Conservation (phyloP, 768 basidiomycete species). For the Panaeolus cyanescens region DNA sequence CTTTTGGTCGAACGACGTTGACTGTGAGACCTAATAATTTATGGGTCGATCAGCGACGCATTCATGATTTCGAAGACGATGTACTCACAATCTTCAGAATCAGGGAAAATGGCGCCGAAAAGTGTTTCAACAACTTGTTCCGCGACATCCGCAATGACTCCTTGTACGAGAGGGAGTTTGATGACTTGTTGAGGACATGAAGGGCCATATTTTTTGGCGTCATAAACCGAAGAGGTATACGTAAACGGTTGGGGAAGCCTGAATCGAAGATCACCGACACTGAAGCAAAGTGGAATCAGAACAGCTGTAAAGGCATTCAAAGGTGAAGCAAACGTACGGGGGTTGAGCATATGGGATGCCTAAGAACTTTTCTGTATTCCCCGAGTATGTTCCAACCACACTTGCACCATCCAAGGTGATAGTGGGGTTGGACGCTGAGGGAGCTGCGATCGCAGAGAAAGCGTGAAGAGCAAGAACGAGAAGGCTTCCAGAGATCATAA, state of each 20-base stretch:
- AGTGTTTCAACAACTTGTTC: conserved; percentile 29
- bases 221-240: conserved; percentile 36
- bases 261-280: conserved; percentile 42
- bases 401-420: conserved; percentile 41
- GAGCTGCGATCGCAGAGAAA: background rate
- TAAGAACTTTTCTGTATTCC: conserved; percentile 34
- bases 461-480: conserved; percentile 2
- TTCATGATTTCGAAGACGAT: background rate
- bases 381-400: conserved; percentile 37
- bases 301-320: background rate
- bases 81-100: conserved; percentile 45
- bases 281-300: conserved; percentile 11
- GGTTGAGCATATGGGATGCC: conserved; percentile 52
- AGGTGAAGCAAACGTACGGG: conserved; percentile 37
- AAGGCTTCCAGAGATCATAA: background rate
- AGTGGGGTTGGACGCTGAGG: conserved; percentile 19
- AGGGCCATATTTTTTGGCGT: conserved; percentile 42
- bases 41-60: background rate
- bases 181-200: conserved; percentile 49
- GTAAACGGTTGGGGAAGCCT: conserved; percentile 40
- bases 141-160: conserved; percentile 14
- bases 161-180: conserved; percentile 27
- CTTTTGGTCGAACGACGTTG: conserved; percentile 48
- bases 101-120: conserved; percentile 26
- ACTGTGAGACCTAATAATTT: conserved; percentile 33